A percentile compares a stretch with the other conserved stretches of the same genome.
Evolutionary conservation across 306 rosid species (phyloP).

Genomic region (Pyrus communis): DNA sequence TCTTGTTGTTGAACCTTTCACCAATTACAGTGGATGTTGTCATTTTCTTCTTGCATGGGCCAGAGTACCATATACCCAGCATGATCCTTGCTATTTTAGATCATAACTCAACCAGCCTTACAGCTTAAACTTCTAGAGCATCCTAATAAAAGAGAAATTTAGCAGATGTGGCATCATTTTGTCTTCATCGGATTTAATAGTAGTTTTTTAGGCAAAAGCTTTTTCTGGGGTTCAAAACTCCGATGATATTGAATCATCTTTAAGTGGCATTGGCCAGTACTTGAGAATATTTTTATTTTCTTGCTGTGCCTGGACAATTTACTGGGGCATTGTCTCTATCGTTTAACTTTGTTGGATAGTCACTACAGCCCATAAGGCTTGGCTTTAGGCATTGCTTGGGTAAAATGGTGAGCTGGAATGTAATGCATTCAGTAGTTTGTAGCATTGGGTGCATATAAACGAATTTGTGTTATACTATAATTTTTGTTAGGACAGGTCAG

Average conservation of each 20-base stretch:
- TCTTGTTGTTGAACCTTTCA: not conserved
- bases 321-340: not conserved
- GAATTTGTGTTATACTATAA: conserved; percentile 9
- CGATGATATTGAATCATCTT: not conserved
- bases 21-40: not conserved
- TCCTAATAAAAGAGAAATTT: not conserved
- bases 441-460: not conserved
- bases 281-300: not conserved
- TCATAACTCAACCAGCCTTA: not conserved
- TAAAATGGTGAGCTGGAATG: not conserved
- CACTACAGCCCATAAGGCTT: not conserved
- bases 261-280: not conserved
- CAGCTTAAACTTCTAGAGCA: not conserved
- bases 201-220: no score
- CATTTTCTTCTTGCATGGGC: not conserved
- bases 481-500: conserved; percentile 59
- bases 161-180: not conserved
- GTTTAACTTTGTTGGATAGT: not conserved
- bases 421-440: not conserved
- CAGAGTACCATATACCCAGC: not conserved
- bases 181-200: not conserved
- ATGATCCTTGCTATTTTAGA: not conserved
- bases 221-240: not conserved
- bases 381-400: not conserved
- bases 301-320: not conserved